A percentile compares a stretch with the other conserved stretches of the same genome.
Evolutionary conservation across 805 yeast species (phyloP).

Genomic region (Cyberlindnera saturnus): DNA sequence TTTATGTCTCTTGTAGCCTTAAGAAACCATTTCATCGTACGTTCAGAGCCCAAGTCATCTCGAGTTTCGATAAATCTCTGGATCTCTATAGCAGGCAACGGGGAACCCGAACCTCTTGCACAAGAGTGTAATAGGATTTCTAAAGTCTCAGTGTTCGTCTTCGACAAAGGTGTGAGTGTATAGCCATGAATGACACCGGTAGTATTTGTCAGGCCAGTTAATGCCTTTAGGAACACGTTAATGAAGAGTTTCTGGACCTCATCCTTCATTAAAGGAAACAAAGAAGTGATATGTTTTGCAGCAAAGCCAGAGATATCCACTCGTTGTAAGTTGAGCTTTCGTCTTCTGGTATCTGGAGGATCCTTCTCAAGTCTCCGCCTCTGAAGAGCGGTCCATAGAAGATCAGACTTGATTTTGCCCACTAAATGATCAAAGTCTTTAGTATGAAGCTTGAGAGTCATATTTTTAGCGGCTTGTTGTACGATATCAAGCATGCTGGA

Average conservation of each 20-base stretch:
- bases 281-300: not conserved
- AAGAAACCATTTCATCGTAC: not conserved
- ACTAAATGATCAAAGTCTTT: conserved; percentile 11
- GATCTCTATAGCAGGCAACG: not conserved
- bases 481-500: not conserved
- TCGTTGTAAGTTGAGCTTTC: conserved; percentile 13
- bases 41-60: not conserved
- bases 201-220: conserved; percentile 9
- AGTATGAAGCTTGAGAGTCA: not conserved
- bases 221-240: conserved; percentile 9
- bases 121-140: conserved; percentile 12
- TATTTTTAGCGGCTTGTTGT: not conserved
- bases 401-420: conserved; percentile 2
- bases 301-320: conserved; percentile 10
- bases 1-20: not conserved
- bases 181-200: conserved; percentile 17
- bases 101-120: conserved; percentile 9
- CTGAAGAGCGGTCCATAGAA: conserved; percentile 2
- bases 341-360: not conserved
- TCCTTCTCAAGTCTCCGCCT: conserved; percentile 4
- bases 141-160: conserved; percentile 3
- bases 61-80: not conserved
- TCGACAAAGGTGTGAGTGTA: conserved; percentile 3
- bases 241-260: conserved; percentile 5
- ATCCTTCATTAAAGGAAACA: not conserved